These are phyloP conservation scores for Teunomyces funiuensis DNA, from an alignment of 805 yeast species.

Conservation along the genomic window DNA sequence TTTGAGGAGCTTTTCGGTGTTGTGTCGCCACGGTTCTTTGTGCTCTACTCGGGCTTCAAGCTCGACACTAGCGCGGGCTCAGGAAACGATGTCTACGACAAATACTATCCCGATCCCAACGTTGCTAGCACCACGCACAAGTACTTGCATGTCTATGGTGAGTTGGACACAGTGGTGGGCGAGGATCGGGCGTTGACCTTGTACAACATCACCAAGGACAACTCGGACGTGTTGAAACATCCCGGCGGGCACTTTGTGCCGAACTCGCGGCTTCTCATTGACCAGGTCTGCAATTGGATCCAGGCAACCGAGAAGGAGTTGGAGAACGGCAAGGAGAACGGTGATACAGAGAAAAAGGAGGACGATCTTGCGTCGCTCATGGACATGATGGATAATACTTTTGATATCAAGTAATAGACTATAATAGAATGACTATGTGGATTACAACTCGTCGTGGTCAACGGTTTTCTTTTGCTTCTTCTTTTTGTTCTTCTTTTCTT, in stretches of 20 bases:
- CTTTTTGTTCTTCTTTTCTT: conserved; percentile 7
- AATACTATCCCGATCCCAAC: conserved; percentile 25
- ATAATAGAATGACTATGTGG: background rate
- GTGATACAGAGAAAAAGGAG: conserved; percentile 14
- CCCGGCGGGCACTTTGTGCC: conserved; percentile 99
- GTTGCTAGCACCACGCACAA: conserved; percentile 22
- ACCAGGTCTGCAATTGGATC: conserved; percentile 44
- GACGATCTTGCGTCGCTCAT: conserved; percentile 34
- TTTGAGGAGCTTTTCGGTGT: conserved; percentile 53
- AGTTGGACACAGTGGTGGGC: conserved; percentile 82
- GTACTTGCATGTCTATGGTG: conserved; percentile 78
- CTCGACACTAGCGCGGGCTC: conserved; percentile 25
- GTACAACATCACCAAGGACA: conserved; percentile 38
- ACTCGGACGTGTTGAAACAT: conserved; percentile 66
- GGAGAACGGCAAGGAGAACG: conserved; percentile 14
- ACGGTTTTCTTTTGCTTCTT: conserved; percentile 12
- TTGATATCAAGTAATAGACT: conserved; percentile 16
- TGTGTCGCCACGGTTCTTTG: conserved; percentile 56
- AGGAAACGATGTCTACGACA: conserved; percentile 25
- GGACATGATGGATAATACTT: conserved; percentile 36
- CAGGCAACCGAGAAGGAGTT: conserved; percentile 15
- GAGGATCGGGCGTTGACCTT: conserved; percentile 66
- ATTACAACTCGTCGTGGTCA: conserved; percentile 29
- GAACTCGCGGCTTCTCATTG: conserved; percentile 58
- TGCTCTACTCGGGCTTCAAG: conserved; percentile 69